phyloP scores from a whole-genome alignment of 805 yeast genomes.

The Pichia ethanolica region DNA sequence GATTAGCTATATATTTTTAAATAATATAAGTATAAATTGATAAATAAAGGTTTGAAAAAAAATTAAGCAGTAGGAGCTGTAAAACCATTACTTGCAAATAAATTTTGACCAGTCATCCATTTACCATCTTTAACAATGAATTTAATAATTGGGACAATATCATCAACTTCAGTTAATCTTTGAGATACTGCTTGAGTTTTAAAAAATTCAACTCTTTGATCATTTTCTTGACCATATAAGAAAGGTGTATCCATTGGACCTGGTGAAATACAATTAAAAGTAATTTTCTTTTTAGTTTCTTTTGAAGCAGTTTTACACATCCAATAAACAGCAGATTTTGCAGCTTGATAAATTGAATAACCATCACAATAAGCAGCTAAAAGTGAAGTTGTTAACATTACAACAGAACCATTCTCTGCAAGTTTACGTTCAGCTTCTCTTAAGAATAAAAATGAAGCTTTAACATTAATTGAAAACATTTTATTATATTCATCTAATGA shows the following conservation, averaged over 20 bases:
- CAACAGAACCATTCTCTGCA: constrained; percentile 45
- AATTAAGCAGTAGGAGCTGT: constrained; percentile 40
- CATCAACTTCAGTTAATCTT: constrained; percentile 49
- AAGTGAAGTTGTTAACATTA: constrained; percentile 54
- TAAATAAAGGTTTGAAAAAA: neutral
- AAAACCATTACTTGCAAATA: constrained; percentile 58
- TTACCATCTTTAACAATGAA: constrained; percentile 58
- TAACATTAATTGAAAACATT: constrained; percentile 49
- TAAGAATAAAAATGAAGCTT: constrained; percentile 54
- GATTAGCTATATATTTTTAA: too few species aligned
- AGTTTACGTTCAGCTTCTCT: constrained; percentile 47
- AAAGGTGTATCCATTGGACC: constrained; percentile 66
- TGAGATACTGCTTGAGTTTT: constrained; percentile 42
- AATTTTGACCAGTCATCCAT: constrained; percentile 68
- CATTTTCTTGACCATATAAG: constrained; percentile 52
- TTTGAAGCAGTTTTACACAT: constrained; percentile 48
- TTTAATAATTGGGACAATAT: constrained; percentile 56
- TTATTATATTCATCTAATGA: constrained; percentile 47
- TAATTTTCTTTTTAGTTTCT: constrained; percentile 42
- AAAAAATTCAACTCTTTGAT: constrained; percentile 45
- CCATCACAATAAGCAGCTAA: constrained; percentile 57
- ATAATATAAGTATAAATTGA: too few species aligned
- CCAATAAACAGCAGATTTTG: constrained; percentile 49
- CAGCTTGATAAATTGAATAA: constrained; percentile 48
- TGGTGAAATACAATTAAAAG: constrained; percentile 53